Conservation (phyloP, 192 early-diverging fungal genomes). For the Geranomyces variabilis region DNA sequence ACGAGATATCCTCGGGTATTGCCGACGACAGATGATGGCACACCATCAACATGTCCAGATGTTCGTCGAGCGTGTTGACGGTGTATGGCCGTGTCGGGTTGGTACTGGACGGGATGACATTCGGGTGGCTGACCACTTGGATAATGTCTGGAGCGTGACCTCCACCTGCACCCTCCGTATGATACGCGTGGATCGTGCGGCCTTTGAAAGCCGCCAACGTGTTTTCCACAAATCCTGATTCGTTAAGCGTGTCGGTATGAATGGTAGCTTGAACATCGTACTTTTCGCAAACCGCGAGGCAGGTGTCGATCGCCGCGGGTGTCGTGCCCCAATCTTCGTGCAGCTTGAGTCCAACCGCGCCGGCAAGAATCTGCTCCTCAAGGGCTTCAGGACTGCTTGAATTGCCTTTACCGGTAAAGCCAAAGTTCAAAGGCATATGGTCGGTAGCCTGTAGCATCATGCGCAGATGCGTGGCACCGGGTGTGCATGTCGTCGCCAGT, state of each 20-base stretch:
- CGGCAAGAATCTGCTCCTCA: conserved; percentile 82
- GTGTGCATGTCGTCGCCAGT: conserved; percentile 95
- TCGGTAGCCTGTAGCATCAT: conserved; percentile 92
- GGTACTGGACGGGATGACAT: conserved; percentile 92
- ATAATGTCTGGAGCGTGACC: conserved; percentile 80
- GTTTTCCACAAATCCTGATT: conserved; percentile 93
- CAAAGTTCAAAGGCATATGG: conserved; percentile 87
- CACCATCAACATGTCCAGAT: conserved; percentile 98
- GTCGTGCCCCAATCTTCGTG: conserved; percentile 98
- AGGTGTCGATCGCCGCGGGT: conserved; percentile 89
- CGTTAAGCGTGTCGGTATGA: conserved; percentile 97
- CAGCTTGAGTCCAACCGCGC: conserved; percentile 83
- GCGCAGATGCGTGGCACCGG: conserved; percentile 78
- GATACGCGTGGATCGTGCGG: conserved; percentile 95
- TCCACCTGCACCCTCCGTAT: conserved; percentile 95
- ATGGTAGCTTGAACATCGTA: conserved; percentile 84
- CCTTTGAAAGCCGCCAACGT: conserved; percentile 87
- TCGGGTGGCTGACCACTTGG: conserved; percentile 69
- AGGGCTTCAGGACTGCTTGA: conserved; percentile 66
- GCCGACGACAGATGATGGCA: conserved; percentile 94
- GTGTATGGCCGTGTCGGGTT: conserved; percentile 97
- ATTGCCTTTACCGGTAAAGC: conserved; percentile 97
- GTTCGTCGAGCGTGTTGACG: conserved; percentile 94
- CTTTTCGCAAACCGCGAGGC: conserved; percentile 81
- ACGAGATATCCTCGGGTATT: conserved; percentile 95